Percentiles rank a stretch among this genome's conserved stretches.
Evolutionary conservation across 495 filamentous ascomycete species (phyloP).

Genomic region (Neurospora sp.): DNA sequence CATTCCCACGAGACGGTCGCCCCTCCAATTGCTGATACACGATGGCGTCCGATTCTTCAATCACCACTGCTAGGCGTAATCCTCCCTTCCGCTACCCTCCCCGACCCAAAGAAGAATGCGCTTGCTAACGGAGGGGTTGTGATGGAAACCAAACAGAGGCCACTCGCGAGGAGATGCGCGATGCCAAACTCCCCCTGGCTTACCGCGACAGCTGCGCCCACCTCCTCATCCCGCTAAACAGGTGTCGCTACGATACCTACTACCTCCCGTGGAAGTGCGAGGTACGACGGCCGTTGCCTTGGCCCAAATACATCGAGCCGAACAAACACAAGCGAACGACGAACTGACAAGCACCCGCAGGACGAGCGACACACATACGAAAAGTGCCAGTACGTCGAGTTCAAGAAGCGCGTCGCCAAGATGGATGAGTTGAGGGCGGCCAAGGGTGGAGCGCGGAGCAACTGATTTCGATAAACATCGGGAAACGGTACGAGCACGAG

Average conservation of each 20-base stretch:
- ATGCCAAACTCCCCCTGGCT: constrained; percentile 73
- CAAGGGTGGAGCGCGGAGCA: constrained; percentile 81
- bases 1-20: constrained; percentile 18
- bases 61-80: constrained; percentile 29
- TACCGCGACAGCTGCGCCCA: constrained; percentile 94
- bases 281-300: constrained; percentile 45
- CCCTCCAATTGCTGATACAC: constrained; percentile 16
- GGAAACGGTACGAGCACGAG: not conserved
- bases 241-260: constrained; percentile 82
- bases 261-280: constrained; percentile 97
- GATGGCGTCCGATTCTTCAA: constrained; percentile 24
- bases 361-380: constrained; percentile 94
- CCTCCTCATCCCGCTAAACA: constrained; percentile 88
- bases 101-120: not conserved
- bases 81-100: not conserved
- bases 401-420: constrained; percentile 96
- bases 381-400: constrained; percentile 97
- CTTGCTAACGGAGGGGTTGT: not conserved
- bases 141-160: constrained; percentile 37
- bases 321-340: not conserved
- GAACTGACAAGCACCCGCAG: constrained; percentile 32
- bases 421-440: constrained; percentile 90
- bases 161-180: constrained; percentile 83
- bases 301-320: not conserved
- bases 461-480: constrained; percentile 38